Percentiles rank a stretch among this genome's conserved stretches.
Conservation (phyloP, 495 filamentous ascomycete species). For the Penicillium bialowiezense region DNA sequence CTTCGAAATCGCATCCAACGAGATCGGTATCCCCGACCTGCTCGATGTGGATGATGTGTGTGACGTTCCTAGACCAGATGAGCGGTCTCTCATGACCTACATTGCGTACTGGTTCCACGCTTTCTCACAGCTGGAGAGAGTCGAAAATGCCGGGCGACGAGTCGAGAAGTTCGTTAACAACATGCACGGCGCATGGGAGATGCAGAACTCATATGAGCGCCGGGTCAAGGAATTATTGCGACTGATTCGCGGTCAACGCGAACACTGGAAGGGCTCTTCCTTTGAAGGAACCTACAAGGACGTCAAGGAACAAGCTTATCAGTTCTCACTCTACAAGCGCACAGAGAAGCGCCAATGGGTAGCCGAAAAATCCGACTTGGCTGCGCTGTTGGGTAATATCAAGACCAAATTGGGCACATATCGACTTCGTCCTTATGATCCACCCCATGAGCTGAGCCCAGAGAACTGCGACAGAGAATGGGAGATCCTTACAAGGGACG, state of each 20-base stretch:
- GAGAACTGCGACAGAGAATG: conserved; percentile 82
- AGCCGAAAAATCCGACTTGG: conserved; percentile 92
- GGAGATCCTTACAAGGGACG: conserved; percentile 70
- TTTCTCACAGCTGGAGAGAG: conserved; percentile 95
- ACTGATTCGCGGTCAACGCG: conserved; percentile 67
- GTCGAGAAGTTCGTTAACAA: conserved; percentile 98
- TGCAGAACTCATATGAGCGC: conserved; percentile 93
- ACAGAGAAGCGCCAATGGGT: conserved; percentile 92
- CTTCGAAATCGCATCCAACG: conserved; percentile 91
- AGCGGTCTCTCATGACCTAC: conserved; percentile 97
- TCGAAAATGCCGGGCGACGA: conserved; percentile 92
- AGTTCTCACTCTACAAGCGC: conserved; percentile 84
- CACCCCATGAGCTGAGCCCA: conserved; percentile 73
- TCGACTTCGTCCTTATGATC: conserved; percentile 83
- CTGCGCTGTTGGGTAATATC: conserved; percentile 93
- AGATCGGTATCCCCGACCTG: conserved; percentile 94
- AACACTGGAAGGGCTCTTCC: conserved; percentile 70
- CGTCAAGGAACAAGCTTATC: conserved; percentile 77
- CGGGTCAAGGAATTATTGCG: conserved; percentile 78
- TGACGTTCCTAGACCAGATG: conserved; percentile 92
- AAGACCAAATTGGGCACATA: conserved; percentile 98
- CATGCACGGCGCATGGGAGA: conserved; percentile 99
- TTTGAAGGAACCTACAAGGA: conserved; percentile 93
- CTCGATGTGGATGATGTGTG: conserved; percentile 98
- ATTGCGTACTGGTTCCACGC: conserved; percentile 99